phyloP scores from a whole-genome alignment of 129 eudicot species.

The Mikania micrantha region DNA sequence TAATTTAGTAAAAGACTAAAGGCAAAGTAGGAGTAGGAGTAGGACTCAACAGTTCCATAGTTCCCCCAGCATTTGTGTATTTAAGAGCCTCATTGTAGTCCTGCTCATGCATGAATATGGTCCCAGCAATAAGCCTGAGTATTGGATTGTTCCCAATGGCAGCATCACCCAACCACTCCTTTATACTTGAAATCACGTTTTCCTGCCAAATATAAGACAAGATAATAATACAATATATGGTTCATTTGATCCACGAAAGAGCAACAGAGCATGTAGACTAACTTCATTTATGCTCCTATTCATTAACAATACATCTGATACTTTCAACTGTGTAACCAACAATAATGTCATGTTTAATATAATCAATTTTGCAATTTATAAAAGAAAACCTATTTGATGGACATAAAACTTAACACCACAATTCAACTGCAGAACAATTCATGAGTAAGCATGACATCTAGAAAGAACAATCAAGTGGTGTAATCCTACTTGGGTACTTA shows the following conservation, averaged over 20 bases:
- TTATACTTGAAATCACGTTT: constrained; percentile 51
- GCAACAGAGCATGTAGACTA: constrained; percentile 2
- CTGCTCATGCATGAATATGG: constrained; percentile 78
- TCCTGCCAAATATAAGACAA: constrained; percentile 42
- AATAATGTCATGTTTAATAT: neutral
- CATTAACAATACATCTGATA: constrained; percentile 1
- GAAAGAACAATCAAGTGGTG: neutral
- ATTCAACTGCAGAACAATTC: neutral
- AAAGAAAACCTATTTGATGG: neutral
- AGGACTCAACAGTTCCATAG: constrained; percentile 85
- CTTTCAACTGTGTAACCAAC: constrained; percentile 4
- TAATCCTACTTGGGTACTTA: neutral
- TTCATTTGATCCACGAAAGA: neutral
- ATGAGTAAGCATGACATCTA: neutral
- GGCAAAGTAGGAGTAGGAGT: no score
- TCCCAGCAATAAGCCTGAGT: constrained; percentile 84
- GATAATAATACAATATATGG: neutral
- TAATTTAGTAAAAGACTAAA: neutral
- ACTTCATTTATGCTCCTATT: neutral
- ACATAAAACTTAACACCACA: neutral
- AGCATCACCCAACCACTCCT: constrained; percentile 76
- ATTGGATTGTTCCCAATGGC: constrained; percentile 82
- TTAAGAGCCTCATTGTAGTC: constrained; percentile 85
- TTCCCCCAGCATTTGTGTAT: constrained; percentile 81
- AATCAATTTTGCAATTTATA: neutral